phyloP scores from a whole-genome alignment of 2,329 filamentous ascomycete genomes.

The Neofusicoccum cordaticola region DNA sequence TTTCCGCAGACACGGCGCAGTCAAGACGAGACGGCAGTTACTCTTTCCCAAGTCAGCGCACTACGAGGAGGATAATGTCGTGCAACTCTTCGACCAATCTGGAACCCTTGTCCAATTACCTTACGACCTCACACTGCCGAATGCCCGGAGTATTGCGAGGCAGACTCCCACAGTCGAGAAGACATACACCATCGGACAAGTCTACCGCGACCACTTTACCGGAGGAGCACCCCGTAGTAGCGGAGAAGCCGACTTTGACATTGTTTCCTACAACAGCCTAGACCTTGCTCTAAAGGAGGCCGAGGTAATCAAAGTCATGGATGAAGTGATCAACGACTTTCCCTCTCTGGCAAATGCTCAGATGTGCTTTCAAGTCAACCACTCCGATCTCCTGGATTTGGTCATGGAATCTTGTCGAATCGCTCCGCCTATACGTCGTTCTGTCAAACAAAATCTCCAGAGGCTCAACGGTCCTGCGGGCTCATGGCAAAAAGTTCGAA shows the following conservation, averaged over 20 bases:
- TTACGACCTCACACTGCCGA: conserved; percentile 85
- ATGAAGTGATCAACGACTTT: conserved; percentile 82
- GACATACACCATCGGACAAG: conserved; percentile 81
- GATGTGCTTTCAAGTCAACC: conserved; percentile 89
- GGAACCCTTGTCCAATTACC: conserved; percentile 93
- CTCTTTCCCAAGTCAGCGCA: conserved; percentile 80
- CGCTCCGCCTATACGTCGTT: conserved; percentile 62
- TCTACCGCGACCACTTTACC: conserved; percentile 75
- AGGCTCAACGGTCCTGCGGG: conserved; percentile 79
- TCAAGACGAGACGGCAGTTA: conserved; percentile 71
- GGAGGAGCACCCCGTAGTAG: conserved; percentile 80
- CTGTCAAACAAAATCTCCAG: conserved; percentile 79
- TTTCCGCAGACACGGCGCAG: conserved; percentile 84
- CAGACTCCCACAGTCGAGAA: conserved; percentile 65
- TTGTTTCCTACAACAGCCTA: conserved; percentile 76
- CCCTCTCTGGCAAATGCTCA: conserved; percentile 67
- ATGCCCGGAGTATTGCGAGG: conserved; percentile 80
- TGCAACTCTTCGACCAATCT: conserved; percentile 75
- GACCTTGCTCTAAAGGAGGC: conserved; percentile 89
- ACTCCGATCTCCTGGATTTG: conserved; percentile 78
- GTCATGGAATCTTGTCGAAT: conserved; percentile 92
- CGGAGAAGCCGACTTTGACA: conserved; percentile 93
- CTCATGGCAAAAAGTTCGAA: conserved; percentile 79
- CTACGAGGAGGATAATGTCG: conserved; percentile 67
- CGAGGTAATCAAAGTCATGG: conserved; percentile 88